Evolutionary conservation across 192 early-diverging fungal species (phyloP).

Genomic region (Oehlia diaphana): DNA sequence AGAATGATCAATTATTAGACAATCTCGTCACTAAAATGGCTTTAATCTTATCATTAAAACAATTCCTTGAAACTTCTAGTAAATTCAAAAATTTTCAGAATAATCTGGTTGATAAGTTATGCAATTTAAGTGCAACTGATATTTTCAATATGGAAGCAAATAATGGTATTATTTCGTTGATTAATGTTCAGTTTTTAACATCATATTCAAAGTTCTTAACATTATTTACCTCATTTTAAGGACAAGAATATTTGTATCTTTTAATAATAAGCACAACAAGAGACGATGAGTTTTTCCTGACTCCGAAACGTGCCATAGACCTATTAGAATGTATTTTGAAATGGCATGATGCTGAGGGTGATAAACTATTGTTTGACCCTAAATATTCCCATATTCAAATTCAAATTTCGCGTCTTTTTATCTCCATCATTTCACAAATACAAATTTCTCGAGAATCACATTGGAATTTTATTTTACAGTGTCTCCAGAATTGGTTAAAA

Average conservation of each 20-base stretch:
- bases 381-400: slow-evolving; percentile 6
- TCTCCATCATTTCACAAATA: slow-evolving; percentile 35
- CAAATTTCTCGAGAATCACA: slow-evolving; percentile 48
- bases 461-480: slow-evolving; percentile 44
- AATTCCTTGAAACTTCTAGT: slow-evolving; percentile 5
- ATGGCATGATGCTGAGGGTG: slow-evolving; percentile 34
- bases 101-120: slow-evolving; percentile 32
- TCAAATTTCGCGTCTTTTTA: slow-evolving; percentile 34
- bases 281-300: slow-evolving; percentile 32
- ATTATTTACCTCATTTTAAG: not conserved
- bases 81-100: slow-evolving; percentile 33
- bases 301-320: slow-evolving; percentile 39
- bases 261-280: slow-evolving; percentile 22
- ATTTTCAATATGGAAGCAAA: slow-evolving; percentile 7
- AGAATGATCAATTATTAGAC: slow-evolving; percentile 15
- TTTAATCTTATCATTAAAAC: slow-evolving; percentile 29
- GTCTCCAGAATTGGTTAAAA: slow-evolving; percentile 31
- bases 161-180: slow-evolving; percentile 4
- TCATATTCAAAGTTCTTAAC: not conserved
- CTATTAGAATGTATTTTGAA: slow-evolving; percentile 43
- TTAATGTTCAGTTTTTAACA: not conserved
- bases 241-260: not conserved
- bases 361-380: not conserved
- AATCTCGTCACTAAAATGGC: slow-evolving; percentile 29
- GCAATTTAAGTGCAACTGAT: slow-evolving; percentile 23